Conservation (phyloP, 805 yeast genomes). For the Saccharomycopsis synnaedendra region DNA sequence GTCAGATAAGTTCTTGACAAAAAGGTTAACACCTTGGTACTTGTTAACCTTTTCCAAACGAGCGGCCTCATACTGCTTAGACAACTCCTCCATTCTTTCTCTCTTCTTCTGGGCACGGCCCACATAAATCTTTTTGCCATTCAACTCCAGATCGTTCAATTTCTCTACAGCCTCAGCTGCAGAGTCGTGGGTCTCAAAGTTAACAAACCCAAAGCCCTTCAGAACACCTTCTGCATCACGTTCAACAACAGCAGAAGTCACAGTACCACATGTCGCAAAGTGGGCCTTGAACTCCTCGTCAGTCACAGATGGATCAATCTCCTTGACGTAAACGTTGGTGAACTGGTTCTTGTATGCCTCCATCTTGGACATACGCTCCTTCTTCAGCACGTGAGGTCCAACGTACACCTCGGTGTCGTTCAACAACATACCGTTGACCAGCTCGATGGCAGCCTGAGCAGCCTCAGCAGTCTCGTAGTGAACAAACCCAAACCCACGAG, state of each 20-base stretch:
- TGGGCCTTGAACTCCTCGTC: constrained; percentile 62
- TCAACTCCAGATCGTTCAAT: constrained; percentile 76
- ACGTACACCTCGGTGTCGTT: constrained; percentile 94
- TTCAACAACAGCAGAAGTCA: constrained; percentile 77
- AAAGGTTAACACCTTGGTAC: constrained; percentile 96
- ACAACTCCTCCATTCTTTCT: constrained; percentile 94
- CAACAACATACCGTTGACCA: constrained; percentile 95
- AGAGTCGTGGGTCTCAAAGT: constrained; percentile 76
- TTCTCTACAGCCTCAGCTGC: constrained; percentile 89
- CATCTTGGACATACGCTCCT: constrained; percentile 88
- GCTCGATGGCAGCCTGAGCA: constrained; percentile 90
- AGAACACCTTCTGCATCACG: constrained; percentile 79
- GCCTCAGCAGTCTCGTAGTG: constrained; percentile 91
- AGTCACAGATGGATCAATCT: constrained; percentile 61
- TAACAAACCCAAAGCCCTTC: constrained; percentile 92
- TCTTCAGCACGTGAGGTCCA: constrained; percentile 85
- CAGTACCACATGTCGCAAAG: constrained; percentile 63
- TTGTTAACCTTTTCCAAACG: constrained; percentile 85
- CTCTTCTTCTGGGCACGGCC: constrained; percentile 99
- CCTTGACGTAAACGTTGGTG: constrained; percentile 94
- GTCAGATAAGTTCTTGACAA: constrained; percentile 94
- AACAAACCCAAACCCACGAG: constrained; percentile 38
- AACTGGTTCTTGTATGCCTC: constrained; percentile 85
- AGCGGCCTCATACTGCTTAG: constrained; percentile 85
- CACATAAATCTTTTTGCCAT: constrained; percentile 80